A percentile compares a stretch with the other conserved stretches of the same genome.
phyloP scores from a whole-genome alignment of 2,329 filamentous ascomycete species.

The Zymoseptoria ardabiliae region DNA sequence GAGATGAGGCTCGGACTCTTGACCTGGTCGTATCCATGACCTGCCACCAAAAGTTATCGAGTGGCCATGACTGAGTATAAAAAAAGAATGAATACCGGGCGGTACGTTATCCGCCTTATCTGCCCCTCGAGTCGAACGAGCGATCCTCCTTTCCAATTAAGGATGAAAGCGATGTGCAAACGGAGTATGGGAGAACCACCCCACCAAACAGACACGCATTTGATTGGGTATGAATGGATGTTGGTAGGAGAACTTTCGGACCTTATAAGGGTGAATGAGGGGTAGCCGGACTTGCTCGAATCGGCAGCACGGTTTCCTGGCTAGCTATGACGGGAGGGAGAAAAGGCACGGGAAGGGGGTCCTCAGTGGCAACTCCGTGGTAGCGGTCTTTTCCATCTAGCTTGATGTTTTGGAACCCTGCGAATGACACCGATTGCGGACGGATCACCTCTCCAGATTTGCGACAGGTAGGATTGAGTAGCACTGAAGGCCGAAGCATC shows the following conservation, averaged over 20 bases:
- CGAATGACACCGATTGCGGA: background rate
- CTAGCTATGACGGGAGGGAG: background rate
- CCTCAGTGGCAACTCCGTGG: too few species aligned
- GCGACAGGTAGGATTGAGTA: background rate
- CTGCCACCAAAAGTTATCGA: background rate
- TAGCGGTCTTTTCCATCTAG: background rate
- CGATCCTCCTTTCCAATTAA: background rate
- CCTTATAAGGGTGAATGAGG: background rate
- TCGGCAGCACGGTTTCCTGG: background rate
- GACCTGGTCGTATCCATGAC: background rate
- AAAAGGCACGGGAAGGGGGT: background rate
- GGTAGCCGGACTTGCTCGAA: background rate
- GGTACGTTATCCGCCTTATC: background rate
- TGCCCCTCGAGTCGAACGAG: background rate
- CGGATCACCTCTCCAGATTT: background rate
- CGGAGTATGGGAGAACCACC: background rate
- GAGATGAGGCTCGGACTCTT: background rate
- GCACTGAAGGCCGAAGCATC: background rate
- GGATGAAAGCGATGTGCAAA: background rate
- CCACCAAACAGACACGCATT: background rate
- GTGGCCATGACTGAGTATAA: background rate
- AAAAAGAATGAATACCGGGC: background rate
- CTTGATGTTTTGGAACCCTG: background rate
- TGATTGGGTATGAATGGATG: background rate
- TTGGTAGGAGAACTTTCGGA: background rate